Percentiles rank a stretch among this genome's conserved stretches.
phyloP scores from a whole-genome alignment of 2,329 filamentous ascomycete genomes.

The Colletotrichum noveboracense region DNA sequence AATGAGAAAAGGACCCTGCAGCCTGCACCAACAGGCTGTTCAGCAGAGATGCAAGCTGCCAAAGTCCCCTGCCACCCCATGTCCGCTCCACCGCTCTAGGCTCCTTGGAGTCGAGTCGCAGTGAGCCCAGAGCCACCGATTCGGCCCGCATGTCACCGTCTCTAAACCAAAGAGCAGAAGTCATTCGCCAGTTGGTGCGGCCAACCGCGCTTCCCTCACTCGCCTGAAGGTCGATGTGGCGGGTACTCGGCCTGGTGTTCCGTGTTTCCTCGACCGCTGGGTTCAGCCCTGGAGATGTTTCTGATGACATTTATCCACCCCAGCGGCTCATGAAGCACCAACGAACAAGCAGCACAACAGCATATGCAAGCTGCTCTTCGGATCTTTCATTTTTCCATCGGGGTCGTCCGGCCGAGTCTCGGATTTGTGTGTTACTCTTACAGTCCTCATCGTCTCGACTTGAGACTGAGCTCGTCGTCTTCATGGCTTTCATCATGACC shows the following conservation, averaged over 20 bases:
- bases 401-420: not conserved
- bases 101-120: not conserved
- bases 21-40: not conserved
- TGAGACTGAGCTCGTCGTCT: not conserved
- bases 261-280: not conserved
- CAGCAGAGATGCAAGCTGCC: not conserved
- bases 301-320: not conserved
- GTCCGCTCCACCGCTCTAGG: not conserved
- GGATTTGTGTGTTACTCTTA: not conserved
- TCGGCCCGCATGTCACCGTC: slow-evolving; percentile 2
- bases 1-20: not conserved
- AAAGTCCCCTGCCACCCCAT: not conserved
- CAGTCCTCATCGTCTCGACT: not conserved
- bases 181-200: not conserved
- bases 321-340: not conserved
- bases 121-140: slow-evolving; percentile 13
- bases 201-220: not conserved
- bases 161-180: not conserved
- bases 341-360: not conserved
- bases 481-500: not conserved
- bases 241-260: not conserved
- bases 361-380: not conserved
- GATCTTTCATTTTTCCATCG: not conserved
- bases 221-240: not conserved
- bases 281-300: not conserved